Base-by-base conservation (phyloP, 306 rosid genomes). In the Echinosophora koreensis region DNA sequence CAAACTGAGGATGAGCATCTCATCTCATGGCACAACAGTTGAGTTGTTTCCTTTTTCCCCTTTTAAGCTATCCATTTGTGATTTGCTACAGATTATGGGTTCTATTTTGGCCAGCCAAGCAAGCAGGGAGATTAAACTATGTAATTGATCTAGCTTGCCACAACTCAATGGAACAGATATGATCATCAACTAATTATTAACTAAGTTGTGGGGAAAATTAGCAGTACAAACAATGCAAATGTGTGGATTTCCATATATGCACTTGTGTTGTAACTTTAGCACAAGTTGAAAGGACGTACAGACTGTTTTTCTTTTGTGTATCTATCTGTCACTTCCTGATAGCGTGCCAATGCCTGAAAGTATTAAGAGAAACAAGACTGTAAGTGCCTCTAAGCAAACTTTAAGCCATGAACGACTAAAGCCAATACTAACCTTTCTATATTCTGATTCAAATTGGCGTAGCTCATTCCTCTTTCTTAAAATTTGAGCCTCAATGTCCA, bases 391-490 rank as follows among this genome's bases (percentile, higher is more conserved):
- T 37, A 68, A 16, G 50, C 13, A 57, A 11, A 83, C 66, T 65
- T 34, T 28, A 72, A 71, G 56, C 50, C 46, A 63, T 54, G 71
- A 16, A 49, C 9, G 56, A 27, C 61, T 61, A 64, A 56, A 71
- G 72, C 41, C 10, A 70, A 80, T 22, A 74, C 59, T 70, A 68
- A 96, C 99, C 98, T 90, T 88, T 80, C 97, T 86, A 76, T 96
- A 96, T 81, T 93, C 98, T 15, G 96, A 60, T 83, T 96, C 99
- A 74, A 96, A 96, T 74, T 92, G 98, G 61, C 98, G 99, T 66
- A 96, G 91, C 82, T 96, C 99, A 80, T 87, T 93, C 86, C 99
- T 91, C 89, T 96, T 96, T 85, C 93, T 89, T 77, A 96, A 93
- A 70, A 96, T 96, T 84, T 91, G 97, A 80, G 88, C 89, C 84